Evolutionary conservation across 352 stramenopile genomes (phyloP).

Genomic region (Elongisporangium prolatum): DNA sequence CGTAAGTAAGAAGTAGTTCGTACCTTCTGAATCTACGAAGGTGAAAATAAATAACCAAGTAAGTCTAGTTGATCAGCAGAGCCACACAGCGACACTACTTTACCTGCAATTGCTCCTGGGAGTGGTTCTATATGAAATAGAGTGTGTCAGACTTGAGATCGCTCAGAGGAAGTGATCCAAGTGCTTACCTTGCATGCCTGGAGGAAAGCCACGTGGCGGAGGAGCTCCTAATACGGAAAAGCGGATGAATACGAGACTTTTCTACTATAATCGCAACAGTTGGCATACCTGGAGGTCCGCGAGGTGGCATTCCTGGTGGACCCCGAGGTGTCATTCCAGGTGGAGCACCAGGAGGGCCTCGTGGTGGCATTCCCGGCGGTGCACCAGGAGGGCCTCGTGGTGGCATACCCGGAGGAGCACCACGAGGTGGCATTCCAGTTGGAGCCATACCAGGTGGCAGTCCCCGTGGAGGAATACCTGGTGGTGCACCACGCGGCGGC

Average conservation of each 20-base stretch:
- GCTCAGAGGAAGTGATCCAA: neutral
- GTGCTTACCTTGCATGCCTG: neutral
- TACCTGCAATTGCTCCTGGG: constrained; percentile 5
- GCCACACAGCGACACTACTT: too few species aligned
- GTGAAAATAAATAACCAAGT: too few species aligned
- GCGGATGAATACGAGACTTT: neutral
- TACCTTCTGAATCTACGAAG: neutral
- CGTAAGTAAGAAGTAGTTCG: neutral
- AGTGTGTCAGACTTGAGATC: neutral
- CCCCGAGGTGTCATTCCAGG: constrained; percentile 19
- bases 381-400: constrained; percentile 11
- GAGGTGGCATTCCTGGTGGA: constrained; percentile 13
- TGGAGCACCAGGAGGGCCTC: constrained; percentile 10
- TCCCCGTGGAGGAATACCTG: constrained; percentile 19
- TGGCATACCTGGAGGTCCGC: constrained; percentile 11
- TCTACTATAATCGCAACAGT: constrained; percentile 5
- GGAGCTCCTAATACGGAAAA: neutral
- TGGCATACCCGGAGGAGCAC: constrained; percentile 15
- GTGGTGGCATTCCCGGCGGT: constrained; percentile 15
- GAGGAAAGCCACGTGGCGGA: neutral
- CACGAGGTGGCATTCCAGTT: constrained; percentile 5
- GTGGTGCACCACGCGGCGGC: constrained; percentile 11
- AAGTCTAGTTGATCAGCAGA: too few species aligned
- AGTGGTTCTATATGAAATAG: neutral
- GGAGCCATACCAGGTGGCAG: constrained; percentile 11